phyloP scores from a whole-genome alignment of 495 filamentous ascomycete genomes.

The Halenospora varia region DNA sequence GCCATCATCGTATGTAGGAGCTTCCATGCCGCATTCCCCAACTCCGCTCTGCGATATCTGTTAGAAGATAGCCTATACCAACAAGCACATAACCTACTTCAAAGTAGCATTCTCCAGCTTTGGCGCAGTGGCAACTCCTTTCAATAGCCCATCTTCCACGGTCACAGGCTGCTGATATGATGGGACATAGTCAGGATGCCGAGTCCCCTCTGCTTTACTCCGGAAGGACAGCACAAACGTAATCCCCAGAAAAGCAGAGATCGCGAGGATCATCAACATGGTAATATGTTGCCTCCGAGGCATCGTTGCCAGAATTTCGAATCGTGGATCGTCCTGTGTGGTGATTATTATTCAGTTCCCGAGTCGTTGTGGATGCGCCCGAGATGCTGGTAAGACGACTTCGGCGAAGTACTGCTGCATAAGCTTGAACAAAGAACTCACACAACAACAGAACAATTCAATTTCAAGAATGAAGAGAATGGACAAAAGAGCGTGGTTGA shows the following conservation, averaged over 20 bases:
- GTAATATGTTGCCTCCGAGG: conserved; percentile 41
- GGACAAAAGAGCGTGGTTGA: background rate
- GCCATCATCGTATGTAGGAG: conserved; percentile 95
- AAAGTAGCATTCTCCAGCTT: conserved; percentile 89
- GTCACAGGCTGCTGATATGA: conserved; percentile 23
- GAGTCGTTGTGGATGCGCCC: background rate
- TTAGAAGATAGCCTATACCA: conserved; percentile 17
- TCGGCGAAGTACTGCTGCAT: conserved; percentile 11
- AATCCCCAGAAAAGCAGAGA: conserved; percentile 33
- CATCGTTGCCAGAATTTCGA: conserved; percentile 23
- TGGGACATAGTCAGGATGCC: conserved; percentile 18
- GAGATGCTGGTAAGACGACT: conserved; percentile 14
- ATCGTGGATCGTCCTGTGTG: background rate
- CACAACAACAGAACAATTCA: background rate
- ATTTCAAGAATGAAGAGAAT: too few relatives aligned
- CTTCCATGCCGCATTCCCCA: conserved; percentile 86
- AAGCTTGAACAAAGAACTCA: background rate
- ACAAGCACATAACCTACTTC: conserved; percentile 52
- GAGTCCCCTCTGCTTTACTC: conserved; percentile 11
- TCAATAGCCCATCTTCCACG: conserved; percentile 40
- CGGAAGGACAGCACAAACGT: conserved; percentile 33
- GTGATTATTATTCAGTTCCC: background rate
- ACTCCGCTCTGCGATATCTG: conserved; percentile 60
- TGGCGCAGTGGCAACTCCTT: conserved; percentile 79
- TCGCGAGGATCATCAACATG: conserved; percentile 29